Base-by-base conservation (phyloP, 768 basidiomycete genomes). In the Amanita molliuscula region DNA sequence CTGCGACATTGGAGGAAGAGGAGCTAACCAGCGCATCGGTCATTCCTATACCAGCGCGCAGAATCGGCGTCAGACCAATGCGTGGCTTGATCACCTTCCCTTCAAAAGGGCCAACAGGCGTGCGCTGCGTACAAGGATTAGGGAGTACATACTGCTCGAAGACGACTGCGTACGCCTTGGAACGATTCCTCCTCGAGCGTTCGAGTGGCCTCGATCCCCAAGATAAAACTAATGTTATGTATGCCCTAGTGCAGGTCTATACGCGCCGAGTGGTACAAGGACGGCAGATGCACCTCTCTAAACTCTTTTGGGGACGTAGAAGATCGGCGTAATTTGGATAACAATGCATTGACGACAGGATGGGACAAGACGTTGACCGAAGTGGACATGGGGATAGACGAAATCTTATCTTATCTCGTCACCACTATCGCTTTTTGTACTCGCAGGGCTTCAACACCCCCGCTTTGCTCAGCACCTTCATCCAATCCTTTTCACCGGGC, bases 11-110 rank as follows among this genome's bases (percentile, higher is more conserved):
- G 35, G 47, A 48, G 38, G 29, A 26, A 41, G 50, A 43, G 26
- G 15, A 31, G 40, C 31, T 41, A 54, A 77, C 75, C 61, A 96
- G 65, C 18, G 88, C 89, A 57, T 95, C 90, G 0, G 86, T 78
- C 91, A 98, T 94, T 15, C 92, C 91, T 54, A 94, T 68, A 4
- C 95, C 95, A 26, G 95, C 95, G 34, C 95, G 81, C 50, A 98
- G 72, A 58, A 98, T 90, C 35, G 95, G 95, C 2, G 89, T 84
- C 48, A 98, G 66, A 4, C 90, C 95, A 47, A 98, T 77, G 41
- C 79, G 75, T 6, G 84, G 78, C 56, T 83, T 86, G 64, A 98
- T 76, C 21, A 62, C 65, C 3, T 79, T 78, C 20, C 94, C 95
- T 15, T 73, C 83, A 67, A 91, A 97, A 2, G 78, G 63, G 2